Percentiles rank a stretch among this genome's conserved stretches.
phyloP scores from a whole-genome alignment of 73 alveolate species.

The Halteria grandinella region DNA sequence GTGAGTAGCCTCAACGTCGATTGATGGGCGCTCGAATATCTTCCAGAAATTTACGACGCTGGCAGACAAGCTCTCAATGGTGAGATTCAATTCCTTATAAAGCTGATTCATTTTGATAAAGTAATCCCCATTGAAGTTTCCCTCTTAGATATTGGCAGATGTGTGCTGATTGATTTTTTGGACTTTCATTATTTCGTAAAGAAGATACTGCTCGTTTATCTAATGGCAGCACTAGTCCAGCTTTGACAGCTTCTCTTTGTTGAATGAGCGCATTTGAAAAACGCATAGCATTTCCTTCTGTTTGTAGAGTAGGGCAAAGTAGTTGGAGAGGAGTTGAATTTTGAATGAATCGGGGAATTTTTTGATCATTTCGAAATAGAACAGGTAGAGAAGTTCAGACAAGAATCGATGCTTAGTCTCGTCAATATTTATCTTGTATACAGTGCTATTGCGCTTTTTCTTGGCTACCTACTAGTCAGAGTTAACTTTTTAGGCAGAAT shows the following conservation, averaged over 20 bases:
- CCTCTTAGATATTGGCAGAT: neutral
- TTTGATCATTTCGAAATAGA: neutral
- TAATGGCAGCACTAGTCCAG: neutral
- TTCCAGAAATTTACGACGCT: constrained; percentile 10
- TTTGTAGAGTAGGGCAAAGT: constrained; percentile 1
- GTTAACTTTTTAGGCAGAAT: neutral
- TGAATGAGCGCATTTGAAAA: neutral
- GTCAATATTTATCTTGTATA: constrained; percentile 18
- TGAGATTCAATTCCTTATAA: neutral
- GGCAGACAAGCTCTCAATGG: neutral
- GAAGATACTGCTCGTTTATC: constrained; percentile 17
- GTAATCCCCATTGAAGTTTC: constrained; percentile 19
- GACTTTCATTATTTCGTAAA: neutral
- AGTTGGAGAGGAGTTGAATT: neutral
- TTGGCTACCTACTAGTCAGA: neutral
- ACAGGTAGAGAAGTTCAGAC: constrained; percentile 22
- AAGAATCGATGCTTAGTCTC: neutral
- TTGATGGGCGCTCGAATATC: neutral
- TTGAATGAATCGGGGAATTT: constrained; percentile 6
- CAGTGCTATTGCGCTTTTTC: neutral
- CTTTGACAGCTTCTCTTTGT: neutral
- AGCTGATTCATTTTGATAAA: constrained; percentile 8
- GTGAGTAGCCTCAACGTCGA: neutral
- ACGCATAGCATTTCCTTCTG: constrained; percentile 36
- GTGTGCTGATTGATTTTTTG: neutral